These are phyloP conservation scores for Acanthamoeba healyi DNA, from an alignment of 208 protist genomes.

Conservation along the genomic window DNA sequence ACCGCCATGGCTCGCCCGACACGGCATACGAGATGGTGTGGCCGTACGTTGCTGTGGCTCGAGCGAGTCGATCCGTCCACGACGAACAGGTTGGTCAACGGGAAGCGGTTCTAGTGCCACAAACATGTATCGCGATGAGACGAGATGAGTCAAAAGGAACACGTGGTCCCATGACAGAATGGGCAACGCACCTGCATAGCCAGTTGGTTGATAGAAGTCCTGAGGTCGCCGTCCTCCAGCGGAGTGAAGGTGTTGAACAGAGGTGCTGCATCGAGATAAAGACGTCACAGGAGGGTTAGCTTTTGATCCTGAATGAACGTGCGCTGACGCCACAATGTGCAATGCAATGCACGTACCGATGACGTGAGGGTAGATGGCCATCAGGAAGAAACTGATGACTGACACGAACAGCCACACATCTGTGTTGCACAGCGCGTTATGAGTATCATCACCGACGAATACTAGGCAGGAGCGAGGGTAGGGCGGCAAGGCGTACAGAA, in stretches of 20 bases:
- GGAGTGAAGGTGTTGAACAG: slow-evolving; percentile 20
- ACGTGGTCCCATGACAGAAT: too few relatives aligned
- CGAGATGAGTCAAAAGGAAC: not conserved
- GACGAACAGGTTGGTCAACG: slow-evolving; percentile 46
- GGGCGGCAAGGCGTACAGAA: not conserved
- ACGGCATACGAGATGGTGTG: too few relatives aligned
- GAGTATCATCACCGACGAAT: not conserved
- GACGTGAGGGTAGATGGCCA: slow-evolving; percentile 50
- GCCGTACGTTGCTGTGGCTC: slow-evolving; percentile 26
- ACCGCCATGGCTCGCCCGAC: too few relatives aligned
- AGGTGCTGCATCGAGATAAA: not conserved
- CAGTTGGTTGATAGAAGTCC: slow-evolving; percentile 23
- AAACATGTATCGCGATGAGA: too few relatives aligned
- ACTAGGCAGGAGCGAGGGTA: too few relatives aligned
- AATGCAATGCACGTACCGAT: slow-evolving; percentile 43
- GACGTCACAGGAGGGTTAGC: not conserved
- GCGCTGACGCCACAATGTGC: too few relatives aligned
- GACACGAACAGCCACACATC: slow-evolving; percentile 29
- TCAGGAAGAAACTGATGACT: slow-evolving; percentile 1
- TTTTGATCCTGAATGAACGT: too few relatives aligned
- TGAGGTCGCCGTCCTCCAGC: slow-evolving; percentile 11
- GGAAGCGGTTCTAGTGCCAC: not conserved
- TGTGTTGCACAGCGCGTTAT: too few relatives aligned
- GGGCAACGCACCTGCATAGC: not conserved
- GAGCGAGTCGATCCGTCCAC: slow-evolving; percentile 33